Percentiles rank a stretch among this genome's conserved stretches.
Conservation (phyloP, 2,329 filamentous ascomycete species). For the Ilyonectria destructans region DNA sequence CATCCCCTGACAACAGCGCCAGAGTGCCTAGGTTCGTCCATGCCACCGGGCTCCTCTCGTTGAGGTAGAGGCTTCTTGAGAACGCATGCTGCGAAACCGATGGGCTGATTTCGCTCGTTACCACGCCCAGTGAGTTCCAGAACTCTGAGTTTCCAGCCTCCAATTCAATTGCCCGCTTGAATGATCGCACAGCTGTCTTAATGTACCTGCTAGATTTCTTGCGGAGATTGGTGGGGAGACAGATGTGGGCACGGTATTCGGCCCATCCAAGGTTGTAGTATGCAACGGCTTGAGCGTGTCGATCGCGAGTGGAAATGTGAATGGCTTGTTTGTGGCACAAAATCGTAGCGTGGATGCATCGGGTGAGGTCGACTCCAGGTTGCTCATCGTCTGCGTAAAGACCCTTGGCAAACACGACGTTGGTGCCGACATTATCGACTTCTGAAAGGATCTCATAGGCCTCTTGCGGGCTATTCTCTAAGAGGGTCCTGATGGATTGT, state of each 20-base stretch:
- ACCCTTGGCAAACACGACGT: slow-evolving; percentile 62
- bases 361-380: slow-evolving; percentile 67
- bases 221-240: slow-evolving; percentile 67
- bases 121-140: slow-evolving; percentile 96
- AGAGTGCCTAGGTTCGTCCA: slow-evolving; percentile 95
- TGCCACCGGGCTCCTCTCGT: slow-evolving; percentile 86
- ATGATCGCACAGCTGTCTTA: slow-evolving; percentile 87
- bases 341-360: slow-evolving; percentile 80
- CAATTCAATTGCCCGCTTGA: slow-evolving; percentile 96
- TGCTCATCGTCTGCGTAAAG: slow-evolving; percentile 65
- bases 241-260: slow-evolving; percentile 85
- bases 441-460: slow-evolving; percentile 77
- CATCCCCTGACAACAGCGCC: slow-evolving; percentile 87
- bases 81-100: slow-evolving; percentile 95
- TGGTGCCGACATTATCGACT: slow-evolving; percentile 75
- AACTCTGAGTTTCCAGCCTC: slow-evolving; percentile 96
- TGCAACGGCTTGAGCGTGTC: slow-evolving; percentile 93
- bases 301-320: slow-evolving; percentile 78
- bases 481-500: slow-evolving; percentile 70
- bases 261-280: slow-evolving; percentile 98
- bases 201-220: slow-evolving; percentile 79
- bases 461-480: slow-evolving; percentile 68
- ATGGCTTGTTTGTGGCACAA: slow-evolving; percentile 92
- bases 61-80: slow-evolving; percentile 91
- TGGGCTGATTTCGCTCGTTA: slow-evolving; percentile 88